These are phyloP conservation scores for Polytrichum commune DNA, from an alignment of 225 moss, liverwort and hornwort species.

Conservation along the genomic window DNA sequence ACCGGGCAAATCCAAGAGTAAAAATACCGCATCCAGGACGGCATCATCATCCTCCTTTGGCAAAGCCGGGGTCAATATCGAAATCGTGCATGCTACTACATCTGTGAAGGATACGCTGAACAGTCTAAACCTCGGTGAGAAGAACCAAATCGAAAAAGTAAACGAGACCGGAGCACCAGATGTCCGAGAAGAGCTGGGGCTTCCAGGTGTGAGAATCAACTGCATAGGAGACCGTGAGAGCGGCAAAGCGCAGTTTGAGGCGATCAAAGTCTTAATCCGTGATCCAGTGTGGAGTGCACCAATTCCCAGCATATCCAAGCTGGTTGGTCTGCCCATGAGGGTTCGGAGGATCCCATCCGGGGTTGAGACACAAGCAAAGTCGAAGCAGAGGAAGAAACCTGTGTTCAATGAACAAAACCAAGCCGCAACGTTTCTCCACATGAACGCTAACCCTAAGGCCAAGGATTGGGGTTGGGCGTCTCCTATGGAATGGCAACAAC, in stretches of 20 bases:
- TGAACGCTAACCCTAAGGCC: slow-evolving; percentile 2
- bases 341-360: not conserved
- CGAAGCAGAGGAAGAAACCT: slow-evolving; percentile 3
- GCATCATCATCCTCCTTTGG: not conserved
- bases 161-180: slow-evolving; percentile 1
- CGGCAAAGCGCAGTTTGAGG: slow-evolving; percentile 5
- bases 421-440: not conserved
- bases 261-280: not conserved
- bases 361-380: slow-evolving; percentile 1
- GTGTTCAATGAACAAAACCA: not conserved
- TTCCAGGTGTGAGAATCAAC: slow-evolving; percentile 7
- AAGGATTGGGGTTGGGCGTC: not conserved
- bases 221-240: slow-evolving; percentile 3
- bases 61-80: not conserved
- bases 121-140: not conserved
- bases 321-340: slow-evolving; percentile 1
- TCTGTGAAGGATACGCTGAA: slow-evolving; percentile 1
- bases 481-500: not conserved
- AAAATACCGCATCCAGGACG: not conserved
- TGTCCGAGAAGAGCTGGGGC: not conserved
- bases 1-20: slow-evolving; percentile 1
- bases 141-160: not conserved
- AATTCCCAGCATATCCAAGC: slow-evolving; percentile 1
- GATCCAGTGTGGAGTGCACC: slow-evolving; percentile 3
- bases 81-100: not conserved